A percentile compares a stretch with the other conserved stretches of the same genome.
Conservation (phyloP, 2,329 filamentous ascomycete genomes). For the Neopestalotiopsis rosae region DNA sequence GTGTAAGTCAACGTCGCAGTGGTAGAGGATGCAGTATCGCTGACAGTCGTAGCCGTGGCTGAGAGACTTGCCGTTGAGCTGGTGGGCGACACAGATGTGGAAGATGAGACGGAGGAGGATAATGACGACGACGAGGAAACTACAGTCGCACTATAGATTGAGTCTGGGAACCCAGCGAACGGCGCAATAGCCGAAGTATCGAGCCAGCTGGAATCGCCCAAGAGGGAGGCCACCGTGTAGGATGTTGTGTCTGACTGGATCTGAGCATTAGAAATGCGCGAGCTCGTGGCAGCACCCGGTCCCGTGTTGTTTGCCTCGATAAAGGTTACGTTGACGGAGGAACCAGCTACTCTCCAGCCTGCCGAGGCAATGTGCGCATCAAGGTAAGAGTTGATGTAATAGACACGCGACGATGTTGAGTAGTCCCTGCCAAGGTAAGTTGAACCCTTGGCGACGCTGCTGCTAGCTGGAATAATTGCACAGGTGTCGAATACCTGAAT, state of each 20-base stretch:
- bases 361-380: constrained; percentile 32
- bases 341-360: constrained; percentile 33
- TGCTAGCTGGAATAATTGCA: constrained; percentile 21
- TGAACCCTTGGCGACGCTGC: constrained; percentile 26
- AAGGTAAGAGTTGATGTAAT: constrained; percentile 36
- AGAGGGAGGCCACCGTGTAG: constrained; percentile 28
- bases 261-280: constrained; percentile 29
- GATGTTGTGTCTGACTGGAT: constrained; percentile 24
- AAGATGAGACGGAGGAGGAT: constrained; percentile 16
- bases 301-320: constrained; percentile 40
- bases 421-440: constrained; percentile 37
- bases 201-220: constrained; percentile 38
- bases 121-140: constrained; percentile 7
- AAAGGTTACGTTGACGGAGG: constrained; percentile 34
- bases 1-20: constrained; percentile 25
- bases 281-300: constrained; percentile 30
- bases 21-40: background rate
- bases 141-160: constrained; percentile 28
- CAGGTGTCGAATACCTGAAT: constrained; percentile 24
- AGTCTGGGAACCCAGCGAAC: constrained; percentile 35
- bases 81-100: constrained; percentile 21
- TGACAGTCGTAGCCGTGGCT: background rate
- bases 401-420: constrained; percentile 27
- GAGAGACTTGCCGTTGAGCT: background rate
- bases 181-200: constrained; percentile 35